Evolutionary conservation across 768 basidiomycete genomes (phyloP).

Genomic region (Leucosporidium scottii): DNA sequence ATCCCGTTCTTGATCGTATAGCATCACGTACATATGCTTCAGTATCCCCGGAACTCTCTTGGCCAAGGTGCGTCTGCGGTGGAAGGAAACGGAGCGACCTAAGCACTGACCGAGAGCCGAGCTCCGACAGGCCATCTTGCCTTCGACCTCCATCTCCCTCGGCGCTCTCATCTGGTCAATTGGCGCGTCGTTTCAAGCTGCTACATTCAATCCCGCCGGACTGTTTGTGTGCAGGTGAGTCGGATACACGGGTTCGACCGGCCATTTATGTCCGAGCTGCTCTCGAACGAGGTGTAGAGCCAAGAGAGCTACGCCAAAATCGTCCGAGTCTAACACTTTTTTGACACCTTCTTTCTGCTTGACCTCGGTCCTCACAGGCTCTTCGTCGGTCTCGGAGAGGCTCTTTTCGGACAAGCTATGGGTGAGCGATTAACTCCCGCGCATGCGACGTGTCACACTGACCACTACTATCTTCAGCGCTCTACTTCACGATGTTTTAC

Average conservation of each 20-base stretch:
- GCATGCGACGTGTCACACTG: too few relatives aligned
- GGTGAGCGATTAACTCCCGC: too few relatives aligned
- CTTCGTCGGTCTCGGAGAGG: conserved; percentile 41
- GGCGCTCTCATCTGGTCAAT: conserved; percentile 45
- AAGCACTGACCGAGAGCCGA: background rate
- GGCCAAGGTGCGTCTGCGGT: conserved; percentile 27
- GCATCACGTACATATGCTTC: conserved; percentile 41
- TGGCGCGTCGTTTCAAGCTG: conserved; percentile 43
- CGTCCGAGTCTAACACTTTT: too few relatives aligned
- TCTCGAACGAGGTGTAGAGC: too few relatives aligned
- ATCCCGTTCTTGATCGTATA: too few relatives aligned
- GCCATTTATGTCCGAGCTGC: too few relatives aligned
- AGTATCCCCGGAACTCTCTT: conserved; percentile 45
- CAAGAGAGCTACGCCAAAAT: too few relatives aligned
- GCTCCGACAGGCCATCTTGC: conserved; percentile 33
- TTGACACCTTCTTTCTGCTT: too few relatives aligned
- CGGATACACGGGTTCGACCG: too few relatives aligned
- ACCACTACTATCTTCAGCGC: too few relatives aligned
- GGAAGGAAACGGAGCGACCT: background rate
- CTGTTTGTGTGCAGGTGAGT: conserved; percentile 43
- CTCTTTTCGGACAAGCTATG: conserved; percentile 30
- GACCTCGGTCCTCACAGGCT: too few relatives aligned
- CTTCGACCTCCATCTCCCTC: conserved; percentile 41
- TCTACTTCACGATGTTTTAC: conserved; percentile 42
- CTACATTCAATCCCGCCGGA: conserved; percentile 38